Percentiles rank a stretch among this genome's conserved stretches.
These are phyloP conservation scores for Pezicula neosporulosa DNA, from an alignment of 2,329 filamentous ascomycete genomes.

Conservation along the genomic window DNA sequence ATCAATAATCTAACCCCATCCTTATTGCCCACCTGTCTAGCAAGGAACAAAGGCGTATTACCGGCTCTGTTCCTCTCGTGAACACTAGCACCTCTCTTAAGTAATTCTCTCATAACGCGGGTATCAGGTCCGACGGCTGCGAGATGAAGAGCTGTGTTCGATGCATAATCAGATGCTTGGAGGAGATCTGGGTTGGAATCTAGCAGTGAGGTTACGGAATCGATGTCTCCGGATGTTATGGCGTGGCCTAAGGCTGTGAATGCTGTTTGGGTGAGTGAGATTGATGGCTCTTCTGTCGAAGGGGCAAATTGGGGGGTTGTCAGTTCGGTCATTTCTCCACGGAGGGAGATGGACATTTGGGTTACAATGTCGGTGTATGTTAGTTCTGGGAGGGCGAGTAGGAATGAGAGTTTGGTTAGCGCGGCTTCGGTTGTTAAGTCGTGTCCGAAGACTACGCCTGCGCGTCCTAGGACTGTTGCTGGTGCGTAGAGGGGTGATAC, in stretches of 20 bases:
- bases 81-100: conserved; percentile 61
- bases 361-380: conserved; percentile 54
- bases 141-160: conserved; percentile 35
- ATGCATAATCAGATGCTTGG: conserved; percentile 32
- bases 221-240: conserved; percentile 55
- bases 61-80: conserved; percentile 62
- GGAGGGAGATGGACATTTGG: conserved; percentile 59
- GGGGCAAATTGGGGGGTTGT: conserved; percentile 53
- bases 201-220: conserved; percentile 29
- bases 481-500: conserved; percentile 57
- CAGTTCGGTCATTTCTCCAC: conserved; percentile 61
- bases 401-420: conserved; percentile 40
- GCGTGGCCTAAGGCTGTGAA: conserved; percentile 61
- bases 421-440: conserved; percentile 62
- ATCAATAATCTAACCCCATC: conserved; percentile 51
- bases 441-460: conserved; percentile 65
- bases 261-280: conserved; percentile 41
- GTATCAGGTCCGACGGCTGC: conserved; percentile 40
- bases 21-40: conserved; percentile 52
- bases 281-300: conserved; percentile 27
- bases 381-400: conserved; percentile 56
- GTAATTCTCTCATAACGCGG: conserved; percentile 55
- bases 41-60: conserved; percentile 64
- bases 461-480: conserved; percentile 57
- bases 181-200: conserved; percentile 27